These are phyloP conservation scores for Lodderomyces oxycetoniae DNA, from an alignment of 1,139 yeast genomes.

Conservation along the genomic window DNA sequence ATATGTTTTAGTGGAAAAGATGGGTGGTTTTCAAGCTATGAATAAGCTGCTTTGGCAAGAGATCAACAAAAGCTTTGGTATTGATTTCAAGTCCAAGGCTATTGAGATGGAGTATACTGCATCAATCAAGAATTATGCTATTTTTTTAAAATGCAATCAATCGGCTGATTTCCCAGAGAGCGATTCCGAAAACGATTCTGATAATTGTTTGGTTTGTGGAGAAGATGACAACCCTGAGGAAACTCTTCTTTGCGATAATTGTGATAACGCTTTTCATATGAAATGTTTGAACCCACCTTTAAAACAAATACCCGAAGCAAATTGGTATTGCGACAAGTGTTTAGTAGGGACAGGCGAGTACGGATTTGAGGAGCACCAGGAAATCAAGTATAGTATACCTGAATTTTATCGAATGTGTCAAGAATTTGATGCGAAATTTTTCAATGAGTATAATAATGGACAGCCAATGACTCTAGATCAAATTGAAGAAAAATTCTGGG, in stretches of 20 bases:
- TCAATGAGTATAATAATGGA: slow-evolving; percentile 23
- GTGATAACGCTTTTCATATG: slow-evolving; percentile 65
- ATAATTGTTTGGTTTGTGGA: slow-evolving; percentile 53
- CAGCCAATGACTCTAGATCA: slow-evolving; percentile 33
- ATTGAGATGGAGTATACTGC: slow-evolving; percentile 32
- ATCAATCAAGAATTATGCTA: slow-evolving; percentile 41
- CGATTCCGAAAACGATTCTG: slow-evolving; percentile 30
- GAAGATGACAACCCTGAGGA: slow-evolving; percentile 43
- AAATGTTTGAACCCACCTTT: slow-evolving; percentile 57
- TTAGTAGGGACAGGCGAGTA: slow-evolving; percentile 83
- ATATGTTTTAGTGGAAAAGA: slow-evolving; percentile 40
- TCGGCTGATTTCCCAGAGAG: slow-evolving; percentile 21
- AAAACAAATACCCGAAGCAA: slow-evolving; percentile 45
- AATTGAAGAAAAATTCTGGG: slow-evolving; percentile 62
- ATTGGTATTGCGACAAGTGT: slow-evolving; percentile 82
- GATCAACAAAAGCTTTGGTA: slow-evolving; percentile 26
- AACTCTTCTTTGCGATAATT: slow-evolving; percentile 66
- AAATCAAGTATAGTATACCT: slow-evolving; percentile 50
- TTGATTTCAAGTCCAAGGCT: slow-evolving; percentile 15
- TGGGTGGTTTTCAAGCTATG: slow-evolving; percentile 22
- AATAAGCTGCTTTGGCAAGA: slow-evolving; percentile 28
- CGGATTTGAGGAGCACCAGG: slow-evolving; percentile 73
- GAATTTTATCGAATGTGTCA: slow-evolving; percentile 60
- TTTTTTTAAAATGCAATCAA: slow-evolving; percentile 29
- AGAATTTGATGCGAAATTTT: slow-evolving; percentile 43